Evolutionary conservation across 228 moss, liverwort and hornwort species (phyloP).

Genomic region (Sphagnum magellanicum): DNA sequence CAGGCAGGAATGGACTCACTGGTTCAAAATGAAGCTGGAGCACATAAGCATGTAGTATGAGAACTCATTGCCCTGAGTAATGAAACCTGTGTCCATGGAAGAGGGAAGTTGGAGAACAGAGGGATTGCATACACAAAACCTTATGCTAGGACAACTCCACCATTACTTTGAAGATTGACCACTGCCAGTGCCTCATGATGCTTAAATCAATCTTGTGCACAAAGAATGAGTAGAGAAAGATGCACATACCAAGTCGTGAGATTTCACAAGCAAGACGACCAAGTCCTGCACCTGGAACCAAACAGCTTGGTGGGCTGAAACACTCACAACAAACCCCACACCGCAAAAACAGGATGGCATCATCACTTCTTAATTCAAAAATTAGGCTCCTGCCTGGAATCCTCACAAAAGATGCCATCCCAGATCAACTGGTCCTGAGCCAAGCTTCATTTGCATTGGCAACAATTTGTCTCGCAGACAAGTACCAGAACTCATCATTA

Average conservation of each 20-base stretch:
- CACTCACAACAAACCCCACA: neutral
- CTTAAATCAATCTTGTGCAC: neutral
- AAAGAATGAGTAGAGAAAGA: conserved; percentile 2
- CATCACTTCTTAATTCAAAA: neutral
- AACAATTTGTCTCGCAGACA: too few relatives aligned
- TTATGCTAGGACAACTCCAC: neutral
- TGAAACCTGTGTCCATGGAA: conserved; percentile 50
- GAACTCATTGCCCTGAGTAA: conserved; percentile 78
- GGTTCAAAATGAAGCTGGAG: conserved; percentile 76
- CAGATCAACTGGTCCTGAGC: neutral
- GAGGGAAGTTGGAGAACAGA: neutral
- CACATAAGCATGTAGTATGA: conserved; percentile 89
- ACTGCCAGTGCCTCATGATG: neutral
- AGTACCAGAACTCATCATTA: too few relatives aligned
- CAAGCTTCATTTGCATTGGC: neutral
- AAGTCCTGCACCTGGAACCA: conserved; percentile 80
- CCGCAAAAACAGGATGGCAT: too few relatives aligned
- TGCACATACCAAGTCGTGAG: conserved; percentile 59
- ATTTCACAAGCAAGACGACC: conserved; percentile 81
- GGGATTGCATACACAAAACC: neutral
- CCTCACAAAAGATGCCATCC: too few relatives aligned
- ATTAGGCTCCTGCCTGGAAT: neutral
- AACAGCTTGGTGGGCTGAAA: conserved; percentile 65
- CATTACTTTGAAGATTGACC: neutral
- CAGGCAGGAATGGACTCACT: conserved; percentile 36